These are phyloP conservation scores for Cyclotella baltica DNA, from an alignment of 108 stramenopile genomes.

Conservation along the genomic window DNA sequence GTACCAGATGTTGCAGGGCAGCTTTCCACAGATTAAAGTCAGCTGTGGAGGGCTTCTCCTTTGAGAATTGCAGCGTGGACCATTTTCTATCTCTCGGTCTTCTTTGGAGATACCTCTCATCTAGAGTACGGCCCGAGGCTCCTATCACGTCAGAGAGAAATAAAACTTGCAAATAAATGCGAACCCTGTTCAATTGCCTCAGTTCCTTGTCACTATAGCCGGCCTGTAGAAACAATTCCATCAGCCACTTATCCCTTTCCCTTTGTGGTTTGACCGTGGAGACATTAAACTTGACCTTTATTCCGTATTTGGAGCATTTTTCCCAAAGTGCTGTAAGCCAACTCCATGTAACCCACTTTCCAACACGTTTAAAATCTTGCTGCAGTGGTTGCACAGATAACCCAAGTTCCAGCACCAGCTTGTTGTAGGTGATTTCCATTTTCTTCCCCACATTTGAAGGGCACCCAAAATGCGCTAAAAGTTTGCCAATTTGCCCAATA, in stretches of 20 bases:
- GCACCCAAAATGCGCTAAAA: too few relatives aligned
- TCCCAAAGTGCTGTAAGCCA: slow-evolving; percentile 35
- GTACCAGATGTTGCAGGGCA: not conserved
- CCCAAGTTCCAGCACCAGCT: too few relatives aligned
- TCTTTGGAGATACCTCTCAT: slow-evolving; percentile 17
- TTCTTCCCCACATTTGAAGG: too few relatives aligned
- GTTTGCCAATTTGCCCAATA: too few relatives aligned
- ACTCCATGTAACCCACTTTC: not conserved
- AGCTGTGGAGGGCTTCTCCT: not conserved
- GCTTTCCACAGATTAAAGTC: slow-evolving; percentile 12
- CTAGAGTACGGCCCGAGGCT: slow-evolving; percentile 9
- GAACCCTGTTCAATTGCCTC: slow-evolving; percentile 12
- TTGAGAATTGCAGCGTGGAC: slow-evolving; percentile 18
- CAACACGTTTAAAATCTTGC: not conserved
- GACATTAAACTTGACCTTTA: not conserved
- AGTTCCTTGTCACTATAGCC: not conserved
- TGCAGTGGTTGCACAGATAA: slow-evolving; percentile 11
- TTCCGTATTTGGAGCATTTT: not conserved
- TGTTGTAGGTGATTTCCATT: too few relatives aligned
- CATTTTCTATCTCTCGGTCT: not conserved
- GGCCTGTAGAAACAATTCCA: slow-evolving; percentile 3
- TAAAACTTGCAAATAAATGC: slow-evolving; percentile 27
- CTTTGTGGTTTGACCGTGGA: slow-evolving; percentile 9
- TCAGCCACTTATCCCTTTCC: slow-evolving; percentile 29
- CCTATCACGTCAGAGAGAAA: slow-evolving; percentile 25